These are phyloP conservation scores for Schizochytrium sp. DNA, from an alignment of 108 stramenopile species.

Conservation along the genomic window DNA sequence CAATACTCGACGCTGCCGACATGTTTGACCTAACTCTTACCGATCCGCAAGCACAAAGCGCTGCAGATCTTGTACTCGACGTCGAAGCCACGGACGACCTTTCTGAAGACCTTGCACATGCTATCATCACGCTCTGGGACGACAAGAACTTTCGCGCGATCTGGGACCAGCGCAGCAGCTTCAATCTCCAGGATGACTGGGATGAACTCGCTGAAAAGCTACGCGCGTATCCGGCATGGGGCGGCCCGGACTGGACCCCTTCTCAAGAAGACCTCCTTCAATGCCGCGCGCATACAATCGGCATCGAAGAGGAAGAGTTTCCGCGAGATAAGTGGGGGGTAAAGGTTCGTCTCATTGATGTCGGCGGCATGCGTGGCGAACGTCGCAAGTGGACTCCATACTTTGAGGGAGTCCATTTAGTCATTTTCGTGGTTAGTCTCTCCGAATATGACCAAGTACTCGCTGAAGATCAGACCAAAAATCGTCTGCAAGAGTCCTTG, in stretches of 20 bases:
- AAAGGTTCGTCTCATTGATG: constrained; percentile 38
- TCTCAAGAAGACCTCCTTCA: constrained; percentile 22
- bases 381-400: constrained; percentile 53
- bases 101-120: not conserved
- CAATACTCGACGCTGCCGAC: not conserved
- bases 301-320: constrained; percentile 30
- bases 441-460: constrained; percentile 31
- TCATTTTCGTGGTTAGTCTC: constrained; percentile 28
- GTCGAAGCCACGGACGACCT: not conserved
- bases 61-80: not conserved
- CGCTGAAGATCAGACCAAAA: constrained; percentile 24
- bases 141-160: constrained; percentile 22
- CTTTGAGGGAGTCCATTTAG: constrained; percentile 22
- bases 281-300: constrained; percentile 26
- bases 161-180: constrained; percentile 18
- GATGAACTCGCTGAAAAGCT: not conserved
- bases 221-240: not conserved
- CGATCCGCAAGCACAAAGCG: not conserved
- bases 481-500: constrained; percentile 29
- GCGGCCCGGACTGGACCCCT: constrained; percentile 22
- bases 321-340: not conserved
- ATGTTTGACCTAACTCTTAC: not conserved
- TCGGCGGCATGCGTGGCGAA: constrained; percentile 50
- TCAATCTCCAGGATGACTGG: constrained; percentile 28
- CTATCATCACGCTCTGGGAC: constrained; percentile 23